These are phyloP conservation scores for Trichoderma endophyticum DNA, from an alignment of 2,329 filamentous ascomycete species.

Conservation along the genomic window DNA sequence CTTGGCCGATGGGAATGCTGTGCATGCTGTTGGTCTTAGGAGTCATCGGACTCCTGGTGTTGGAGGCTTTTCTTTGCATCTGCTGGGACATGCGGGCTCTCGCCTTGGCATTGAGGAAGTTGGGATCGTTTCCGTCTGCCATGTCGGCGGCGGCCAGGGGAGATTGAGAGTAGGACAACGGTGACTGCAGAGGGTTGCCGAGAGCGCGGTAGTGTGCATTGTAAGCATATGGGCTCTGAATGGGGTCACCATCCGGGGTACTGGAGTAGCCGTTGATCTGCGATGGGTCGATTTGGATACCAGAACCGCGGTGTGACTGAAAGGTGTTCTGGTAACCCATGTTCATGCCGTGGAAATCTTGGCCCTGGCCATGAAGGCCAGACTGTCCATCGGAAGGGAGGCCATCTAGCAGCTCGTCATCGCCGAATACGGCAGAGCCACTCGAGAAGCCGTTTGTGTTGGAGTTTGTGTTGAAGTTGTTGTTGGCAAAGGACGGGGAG, in stretches of 20 bases:
- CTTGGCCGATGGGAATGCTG: constrained; percentile 65
- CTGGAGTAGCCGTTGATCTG: constrained; percentile 82
- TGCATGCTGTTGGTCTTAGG: constrained; percentile 79
- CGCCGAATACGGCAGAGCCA: constrained; percentile 74
- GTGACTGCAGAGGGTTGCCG: constrained; percentile 46
- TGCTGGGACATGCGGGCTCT: constrained; percentile 58
- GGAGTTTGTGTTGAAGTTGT: constrained; percentile 55
- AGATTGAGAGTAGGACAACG: constrained; percentile 40
- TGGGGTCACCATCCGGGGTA: constrained; percentile 86
- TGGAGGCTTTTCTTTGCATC: constrained; percentile 71
- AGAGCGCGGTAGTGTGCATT: constrained; percentile 73
- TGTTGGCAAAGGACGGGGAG: constrained; percentile 55
- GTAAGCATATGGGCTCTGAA: constrained; percentile 87
- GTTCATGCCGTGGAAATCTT: constrained; percentile 56
- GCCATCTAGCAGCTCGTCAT: constrained; percentile 82
- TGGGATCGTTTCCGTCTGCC: constrained; percentile 49
- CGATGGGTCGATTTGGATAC: constrained; percentile 61
- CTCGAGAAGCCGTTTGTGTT: constrained; percentile 71
- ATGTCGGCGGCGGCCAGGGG: constrained; percentile 46
- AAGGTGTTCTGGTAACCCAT: constrained; percentile 59
- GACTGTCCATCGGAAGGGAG: constrained; percentile 55
- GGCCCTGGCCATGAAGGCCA: constrained; percentile 51
- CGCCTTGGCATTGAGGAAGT: constrained; percentile 60
- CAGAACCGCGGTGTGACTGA: constrained; percentile 51
- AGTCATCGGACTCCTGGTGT: constrained; percentile 75